phyloP scores from a whole-genome alignment of 108 stramenopile species.

The Poteriospumella lacustris region DNA sequence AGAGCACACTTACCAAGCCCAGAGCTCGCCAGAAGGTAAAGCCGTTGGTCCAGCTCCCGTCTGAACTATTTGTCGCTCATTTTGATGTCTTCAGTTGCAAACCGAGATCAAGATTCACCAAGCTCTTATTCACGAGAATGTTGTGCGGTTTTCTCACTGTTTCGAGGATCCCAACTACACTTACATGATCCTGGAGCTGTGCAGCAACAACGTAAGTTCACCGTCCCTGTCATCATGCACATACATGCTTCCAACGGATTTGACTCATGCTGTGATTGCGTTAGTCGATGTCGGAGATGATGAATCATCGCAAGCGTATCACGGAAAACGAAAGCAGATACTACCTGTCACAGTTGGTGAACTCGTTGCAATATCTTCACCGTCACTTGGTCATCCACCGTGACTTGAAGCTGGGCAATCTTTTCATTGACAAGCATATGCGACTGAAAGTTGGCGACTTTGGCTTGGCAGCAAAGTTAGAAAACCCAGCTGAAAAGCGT shows the following conservation, averaged over 20 bases:
- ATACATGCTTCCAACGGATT: no score
- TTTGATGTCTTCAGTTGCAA: slow-evolving; percentile 10
- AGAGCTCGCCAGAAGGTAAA: slow-evolving; percentile 48
- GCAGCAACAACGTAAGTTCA: not conserved
- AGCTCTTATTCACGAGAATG: not conserved
- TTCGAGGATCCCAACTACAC: slow-evolving; percentile 2
- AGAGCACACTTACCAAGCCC: slow-evolving; percentile 44
- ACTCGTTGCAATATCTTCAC: slow-evolving; percentile 2
- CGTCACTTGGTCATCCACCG: slow-evolving; percentile 1
- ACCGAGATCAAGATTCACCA: not conserved
- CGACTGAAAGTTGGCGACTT: slow-evolving; percentile 77
- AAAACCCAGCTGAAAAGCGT: slow-evolving; percentile 72
- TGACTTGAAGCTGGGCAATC: slow-evolving; percentile 85
- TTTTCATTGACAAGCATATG: slow-evolving; percentile 73
- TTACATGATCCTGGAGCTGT: slow-evolving; percentile 24
- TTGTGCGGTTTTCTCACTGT: not conserved
- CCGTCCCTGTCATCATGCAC: no score
- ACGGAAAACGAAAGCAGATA: slow-evolving; percentile 16
- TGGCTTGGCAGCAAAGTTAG: slow-evolving; percentile 83
- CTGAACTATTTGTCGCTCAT: not conserved
- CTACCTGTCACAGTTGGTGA: not conserved
- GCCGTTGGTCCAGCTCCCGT: no score
- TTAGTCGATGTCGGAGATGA: not conserved
- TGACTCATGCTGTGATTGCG: no score
- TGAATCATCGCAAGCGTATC: not conserved